These are phyloP conservation scores for Zizania palustris DNA, from an alignment of 202 grass and related monocot genomes.

Conservation along the genomic window DNA sequence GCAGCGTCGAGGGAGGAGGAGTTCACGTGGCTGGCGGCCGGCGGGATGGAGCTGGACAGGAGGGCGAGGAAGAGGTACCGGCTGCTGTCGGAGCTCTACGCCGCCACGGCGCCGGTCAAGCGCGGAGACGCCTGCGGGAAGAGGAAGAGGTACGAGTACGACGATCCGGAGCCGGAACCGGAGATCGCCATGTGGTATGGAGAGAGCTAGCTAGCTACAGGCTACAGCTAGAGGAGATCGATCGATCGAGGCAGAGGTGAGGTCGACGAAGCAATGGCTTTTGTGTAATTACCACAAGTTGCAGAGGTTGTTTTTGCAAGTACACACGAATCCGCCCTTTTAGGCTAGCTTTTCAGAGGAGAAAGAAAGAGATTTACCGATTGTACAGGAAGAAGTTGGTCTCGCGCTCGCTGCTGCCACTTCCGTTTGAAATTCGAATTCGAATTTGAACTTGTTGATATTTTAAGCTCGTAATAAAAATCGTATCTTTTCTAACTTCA, in stretches of 20 bases:
- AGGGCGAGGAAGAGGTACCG: constrained; percentile 55
- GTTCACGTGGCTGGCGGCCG: neutral
- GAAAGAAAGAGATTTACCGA: neutral
- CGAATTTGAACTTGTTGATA: neutral
- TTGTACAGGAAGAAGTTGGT: constrained; percentile 37
- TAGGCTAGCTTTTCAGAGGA: constrained; percentile 28
- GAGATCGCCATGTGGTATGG: constrained; percentile 14
- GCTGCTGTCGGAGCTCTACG: constrained; percentile 52
- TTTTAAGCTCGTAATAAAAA: too few species aligned
- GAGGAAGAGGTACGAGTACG: constrained; percentile 33
- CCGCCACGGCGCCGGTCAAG: constrained; percentile 19
- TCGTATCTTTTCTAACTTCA: neutral
- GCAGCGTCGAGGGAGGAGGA: neutral
- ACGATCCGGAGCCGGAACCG: neutral
- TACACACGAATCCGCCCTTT: neutral
- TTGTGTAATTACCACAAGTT: constrained; percentile 38
- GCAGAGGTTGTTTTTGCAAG: neutral
- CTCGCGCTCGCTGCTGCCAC: neutral
- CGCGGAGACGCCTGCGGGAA: constrained; percentile 9
- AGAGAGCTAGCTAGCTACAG: neutral
- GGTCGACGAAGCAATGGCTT: constrained; percentile 9
- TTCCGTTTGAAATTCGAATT: constrained; percentile 34
- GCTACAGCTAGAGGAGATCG: neutral
- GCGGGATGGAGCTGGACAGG: constrained; percentile 35
- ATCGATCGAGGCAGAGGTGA: neutral